phyloP scores from a whole-genome alignment of 352 stramenopile species.

The Pilasporangium apinafurcum region DNA sequence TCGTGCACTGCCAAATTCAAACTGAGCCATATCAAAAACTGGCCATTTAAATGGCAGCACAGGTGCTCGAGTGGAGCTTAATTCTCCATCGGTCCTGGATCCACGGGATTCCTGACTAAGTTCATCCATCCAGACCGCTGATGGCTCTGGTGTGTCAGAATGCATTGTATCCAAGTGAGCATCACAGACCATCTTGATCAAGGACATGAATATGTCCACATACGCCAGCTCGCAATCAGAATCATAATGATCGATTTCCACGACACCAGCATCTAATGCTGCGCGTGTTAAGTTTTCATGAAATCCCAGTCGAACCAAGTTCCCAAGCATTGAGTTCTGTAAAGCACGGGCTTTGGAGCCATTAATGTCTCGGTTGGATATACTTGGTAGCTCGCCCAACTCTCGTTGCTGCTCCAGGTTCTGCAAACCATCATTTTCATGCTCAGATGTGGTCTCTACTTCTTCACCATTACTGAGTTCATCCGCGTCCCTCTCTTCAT shows the following conservation, averaged over 20 bases:
- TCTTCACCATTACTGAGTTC: conserved; percentile 10
- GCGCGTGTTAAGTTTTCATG: conserved; percentile 24
- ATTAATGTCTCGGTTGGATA: conserved; percentile 60
- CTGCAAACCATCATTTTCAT: not conserved
- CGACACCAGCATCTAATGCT: conserved; percentile 49
- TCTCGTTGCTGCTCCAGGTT: not conserved
- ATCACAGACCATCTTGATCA: conserved; percentile 72
- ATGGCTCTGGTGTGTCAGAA: not conserved
- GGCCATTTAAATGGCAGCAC: conserved; percentile 77
- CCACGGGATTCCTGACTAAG: not conserved
- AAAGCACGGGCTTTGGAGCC: conserved; percentile 53
- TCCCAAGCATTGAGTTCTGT: conserved; percentile 42
- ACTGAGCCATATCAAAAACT: conserved; percentile 87
- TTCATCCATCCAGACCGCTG: not conserved
- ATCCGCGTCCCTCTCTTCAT: not conserved
- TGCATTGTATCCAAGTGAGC: conserved; percentile 48
- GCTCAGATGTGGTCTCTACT: not conserved
- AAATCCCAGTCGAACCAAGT: conserved; percentile 46
- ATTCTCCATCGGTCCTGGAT: not conserved
- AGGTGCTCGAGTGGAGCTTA: conserved; percentile 1
- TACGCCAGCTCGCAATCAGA: conserved; percentile 70
- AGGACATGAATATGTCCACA: conserved; percentile 73
- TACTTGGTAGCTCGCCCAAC: not conserved
- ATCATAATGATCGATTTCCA: conserved; percentile 65
- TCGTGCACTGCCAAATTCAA: conserved; percentile 80